Evolutionary conservation across 139 green algal species (phyloP), one percentile per base, ranked within the genome.

Genomic region (Asterochloris sp.): DNA sequence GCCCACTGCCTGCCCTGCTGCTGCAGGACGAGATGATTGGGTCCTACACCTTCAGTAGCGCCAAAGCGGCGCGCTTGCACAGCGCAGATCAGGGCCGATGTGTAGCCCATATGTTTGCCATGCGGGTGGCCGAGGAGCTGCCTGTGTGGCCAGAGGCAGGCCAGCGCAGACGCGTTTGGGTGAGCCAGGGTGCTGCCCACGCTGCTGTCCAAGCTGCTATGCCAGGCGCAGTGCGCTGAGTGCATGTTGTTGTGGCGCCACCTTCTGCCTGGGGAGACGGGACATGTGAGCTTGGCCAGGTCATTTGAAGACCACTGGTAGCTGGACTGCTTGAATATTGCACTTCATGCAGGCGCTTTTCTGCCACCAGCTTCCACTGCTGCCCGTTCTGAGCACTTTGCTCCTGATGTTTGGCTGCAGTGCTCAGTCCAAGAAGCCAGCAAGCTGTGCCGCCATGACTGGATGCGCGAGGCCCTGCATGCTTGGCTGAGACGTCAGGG

Each of bases 121-220:
- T 98, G 91, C 82, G 90, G 12, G 95, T 98, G 0, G 82, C 69
- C 8, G 94, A 98, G 88, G 92, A 95, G 90, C 86, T 98, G 69
- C 81, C 90, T 0, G 78, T 78, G 13, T 98, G 95, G 95, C 95
- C 95, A 10, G 95, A 98, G 83, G 76, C 68, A 19, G 62, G 71
- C 0, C 83, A 94, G 76, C 83, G 95, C 0, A 82, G 88, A 67
- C 90, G 95, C 68, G 69, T 87, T 47, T 98, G 95, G 95, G 94
- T 98, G 76, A 88, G 91, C 26, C 29, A 12, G 10, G 67, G 23
- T 76, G 62, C 77, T 64, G 29, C 12, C 28, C 0, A 0, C 15
- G 10, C 17, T 23, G 15, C 17, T 82, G 69, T n/a, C 29, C 24
- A 83, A 14, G 29, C 12, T 78, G 38, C 17, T 62, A 63, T 9